Percentiles rank a stretch among this genome's conserved stretches.
These are phyloP conservation scores for Colletotrichum higginsianum DNA, from an alignment of 2,329 filamentous ascomycete genomes.

Conservation along the genomic window DNA sequence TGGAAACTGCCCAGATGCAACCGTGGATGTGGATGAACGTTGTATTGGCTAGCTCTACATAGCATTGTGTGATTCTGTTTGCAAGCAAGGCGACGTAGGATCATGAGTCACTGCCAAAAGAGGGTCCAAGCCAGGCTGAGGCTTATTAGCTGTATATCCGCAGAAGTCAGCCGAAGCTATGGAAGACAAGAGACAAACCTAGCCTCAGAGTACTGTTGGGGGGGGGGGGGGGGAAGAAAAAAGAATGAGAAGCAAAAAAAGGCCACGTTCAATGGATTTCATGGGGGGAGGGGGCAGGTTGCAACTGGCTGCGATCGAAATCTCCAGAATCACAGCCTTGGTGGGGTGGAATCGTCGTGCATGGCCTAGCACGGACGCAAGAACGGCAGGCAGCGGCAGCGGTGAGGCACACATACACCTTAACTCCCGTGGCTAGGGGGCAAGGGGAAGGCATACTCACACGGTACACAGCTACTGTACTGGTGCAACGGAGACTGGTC, in stretches of 20 bases:
- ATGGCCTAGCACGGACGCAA: conserved; percentile 7
- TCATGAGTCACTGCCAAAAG: conserved; percentile 25
- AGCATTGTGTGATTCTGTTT: not conserved
- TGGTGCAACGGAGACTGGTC: conserved; percentile 27
- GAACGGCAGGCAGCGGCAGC: conserved; percentile 34
- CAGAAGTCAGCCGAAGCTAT: conserved; percentile 23
- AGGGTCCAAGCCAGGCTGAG: not conserved
- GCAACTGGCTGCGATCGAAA: conserved; percentile 34
- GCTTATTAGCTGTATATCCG: not conserved
- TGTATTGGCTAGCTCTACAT: too few relatives aligned
- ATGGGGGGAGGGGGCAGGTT: not conserved
- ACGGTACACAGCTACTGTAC: conserved; percentile 28
- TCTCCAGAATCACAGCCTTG: conserved; percentile 40
- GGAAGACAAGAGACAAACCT: conserved; percentile 7
- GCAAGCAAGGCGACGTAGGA: not conserved
- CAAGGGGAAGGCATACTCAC: not conserved
- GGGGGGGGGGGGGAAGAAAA: too few relatives aligned
- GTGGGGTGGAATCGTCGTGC: conserved; percentile 23
- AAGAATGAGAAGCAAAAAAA: conserved; percentile 10
- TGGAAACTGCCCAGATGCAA: not conserved
- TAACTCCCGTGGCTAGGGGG: conserved; percentile 33
- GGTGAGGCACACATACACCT: conserved; percentile 31
- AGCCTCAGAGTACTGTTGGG: too few relatives aligned
- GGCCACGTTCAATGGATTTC: conserved; percentile 29
- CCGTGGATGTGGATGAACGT: not conserved